Conservation (phyloP, 1,284 basidiomycete genomes). For the Meira nashicola region DNA sequence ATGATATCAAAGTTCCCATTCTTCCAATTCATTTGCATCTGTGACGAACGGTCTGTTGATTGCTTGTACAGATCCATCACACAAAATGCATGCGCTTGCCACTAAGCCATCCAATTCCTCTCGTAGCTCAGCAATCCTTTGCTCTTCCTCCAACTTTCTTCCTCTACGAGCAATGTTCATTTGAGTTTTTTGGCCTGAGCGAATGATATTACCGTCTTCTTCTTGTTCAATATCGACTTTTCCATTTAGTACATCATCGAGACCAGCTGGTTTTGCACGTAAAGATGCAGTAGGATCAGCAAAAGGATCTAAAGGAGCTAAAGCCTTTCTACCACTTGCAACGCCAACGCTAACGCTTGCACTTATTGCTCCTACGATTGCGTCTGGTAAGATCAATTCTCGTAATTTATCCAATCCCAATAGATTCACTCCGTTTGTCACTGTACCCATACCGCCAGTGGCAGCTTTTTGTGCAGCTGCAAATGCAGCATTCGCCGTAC, state of each 20-base stretch:
- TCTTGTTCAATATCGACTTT: background rate
- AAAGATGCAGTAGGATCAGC: slow-evolving; percentile 23
- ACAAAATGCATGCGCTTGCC: slow-evolving; percentile 43
- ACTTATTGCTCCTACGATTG: slow-evolving; percentile 45
- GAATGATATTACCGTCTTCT: background rate
- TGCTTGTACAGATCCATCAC: slow-evolving; percentile 39
- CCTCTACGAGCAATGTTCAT: background rate
- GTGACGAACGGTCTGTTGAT: slow-evolving; percentile 35
- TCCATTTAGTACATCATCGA: background rate
- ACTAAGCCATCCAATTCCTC: slow-evolving; percentile 48
- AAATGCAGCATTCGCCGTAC: slow-evolving; percentile 2
- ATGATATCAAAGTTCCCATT: slow-evolving; percentile 10
- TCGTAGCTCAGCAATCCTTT: slow-evolving; percentile 37
- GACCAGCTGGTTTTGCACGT: background rate
- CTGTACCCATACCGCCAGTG: background rate
- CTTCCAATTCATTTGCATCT: slow-evolving; percentile 10
- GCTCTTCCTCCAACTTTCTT: slow-evolving; percentile 27
- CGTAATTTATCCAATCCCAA: slow-evolving; percentile 36
- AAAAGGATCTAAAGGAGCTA: slow-evolving; percentile 44
- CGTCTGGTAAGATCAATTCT: slow-evolving; percentile 31
- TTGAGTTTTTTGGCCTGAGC: background rate
- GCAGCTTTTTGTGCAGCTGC: slow-evolving; percentile 10
- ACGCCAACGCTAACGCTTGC: slow-evolving; percentile 43
- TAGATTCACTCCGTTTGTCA: background rate
- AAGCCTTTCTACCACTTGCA: slow-evolving; percentile 32